A percentile compares a stretch with the other conserved stretches of the same genome.
phyloP scores from a whole-genome alignment of 1,284 basidiomycete species.

The Fomitopsis schrenkii region DNA sequence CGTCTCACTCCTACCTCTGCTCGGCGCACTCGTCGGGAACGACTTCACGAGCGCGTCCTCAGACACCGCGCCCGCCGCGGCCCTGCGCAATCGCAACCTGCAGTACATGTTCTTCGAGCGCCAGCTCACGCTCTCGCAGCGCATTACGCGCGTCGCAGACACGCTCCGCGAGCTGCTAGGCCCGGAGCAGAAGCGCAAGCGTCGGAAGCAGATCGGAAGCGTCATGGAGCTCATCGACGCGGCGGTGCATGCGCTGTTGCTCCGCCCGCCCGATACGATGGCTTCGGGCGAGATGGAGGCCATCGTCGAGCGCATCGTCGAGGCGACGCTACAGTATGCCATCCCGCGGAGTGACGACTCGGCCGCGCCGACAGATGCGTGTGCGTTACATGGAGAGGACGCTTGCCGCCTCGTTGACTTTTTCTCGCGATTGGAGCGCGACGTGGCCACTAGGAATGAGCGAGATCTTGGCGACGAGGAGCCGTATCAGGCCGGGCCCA shows the following conservation, averaged over 20 bases:
- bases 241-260: conserved; percentile 55
- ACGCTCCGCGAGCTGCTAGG: conserved; percentile 52
- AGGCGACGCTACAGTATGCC: conserved; percentile 72
- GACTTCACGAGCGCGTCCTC: conserved; percentile 55
- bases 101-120: conserved; percentile 67
- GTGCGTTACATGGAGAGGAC: conserved; percentile 53
- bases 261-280: conserved; percentile 43
- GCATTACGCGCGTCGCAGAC: conserved; percentile 53
- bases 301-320: conserved; percentile 65
- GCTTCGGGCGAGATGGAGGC: conserved; percentile 57
- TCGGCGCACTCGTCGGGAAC: conserved; percentile 86
- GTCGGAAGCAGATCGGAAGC: conserved; percentile 53
- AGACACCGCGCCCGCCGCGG: conserved; percentile 25
- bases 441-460: conserved; percentile 10
- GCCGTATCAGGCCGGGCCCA: conserved; percentile 4
- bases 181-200: conserved; percentile 35
- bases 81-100: conserved; percentile 31
- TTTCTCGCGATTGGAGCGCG: conserved; percentile 39
- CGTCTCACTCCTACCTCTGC: conserved; percentile 71
- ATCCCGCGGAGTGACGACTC: conserved; percentile 49
- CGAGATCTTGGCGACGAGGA: background rate
- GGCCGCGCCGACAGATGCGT: conserved; percentile 36
- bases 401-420: conserved; percentile 48
- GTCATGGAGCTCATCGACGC: conserved; percentile 74
- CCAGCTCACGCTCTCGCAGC: conserved; percentile 47